phyloP scores from a whole-genome alignment of 2,329 filamentous ascomycete species.

The Ophiostoma populinum region DNA sequence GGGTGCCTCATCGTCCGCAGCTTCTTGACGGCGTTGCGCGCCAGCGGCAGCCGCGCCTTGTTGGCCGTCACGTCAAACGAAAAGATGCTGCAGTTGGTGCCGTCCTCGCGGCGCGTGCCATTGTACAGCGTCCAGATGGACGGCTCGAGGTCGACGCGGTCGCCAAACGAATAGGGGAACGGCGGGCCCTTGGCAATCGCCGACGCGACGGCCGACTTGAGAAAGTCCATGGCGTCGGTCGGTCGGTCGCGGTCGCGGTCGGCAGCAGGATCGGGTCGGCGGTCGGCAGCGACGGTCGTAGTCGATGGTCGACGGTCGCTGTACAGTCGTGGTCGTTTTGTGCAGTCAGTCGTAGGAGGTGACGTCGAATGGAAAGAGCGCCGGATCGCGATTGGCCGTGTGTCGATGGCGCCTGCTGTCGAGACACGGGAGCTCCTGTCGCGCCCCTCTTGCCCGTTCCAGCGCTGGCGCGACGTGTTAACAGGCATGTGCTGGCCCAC shows the following conservation, averaged over 20 bases:
- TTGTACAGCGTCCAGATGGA: conserved; percentile 96
- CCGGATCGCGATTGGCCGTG: neutral
- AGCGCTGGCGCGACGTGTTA: conserved; percentile 9
- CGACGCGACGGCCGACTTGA: conserved; percentile 93
- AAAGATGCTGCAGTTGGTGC: conserved; percentile 89
- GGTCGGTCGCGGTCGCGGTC: conserved; percentile 86
- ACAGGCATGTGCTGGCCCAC: neutral
- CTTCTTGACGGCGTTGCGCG: conserved; percentile 87
- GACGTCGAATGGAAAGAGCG: neutral
- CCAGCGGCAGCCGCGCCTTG: conserved; percentile 65
- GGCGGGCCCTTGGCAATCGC: conserved; percentile 89
- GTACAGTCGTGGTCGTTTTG: no score
- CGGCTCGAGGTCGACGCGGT: conserved; percentile 78
- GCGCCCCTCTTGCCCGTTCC: conserved; percentile 9
- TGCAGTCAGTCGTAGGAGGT: neutral
- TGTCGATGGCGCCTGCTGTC: neutral
- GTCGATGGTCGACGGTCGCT: no score
- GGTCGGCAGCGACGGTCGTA: conserved; percentile 2
- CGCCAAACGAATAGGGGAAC: conserved; percentile 84
- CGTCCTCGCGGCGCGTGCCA: conserved; percentile 86
- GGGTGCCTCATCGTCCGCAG: conserved; percentile 84
- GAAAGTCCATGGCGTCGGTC: conserved; percentile 66
- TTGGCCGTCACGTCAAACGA: conserved; percentile 79
- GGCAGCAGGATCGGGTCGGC: conserved; percentile 99
- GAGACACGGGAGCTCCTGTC: no score